Base-by-base conservation (phyloP, 2,329 filamentous ascomycete species). In the Phaeoacremonium minimum region DNA sequence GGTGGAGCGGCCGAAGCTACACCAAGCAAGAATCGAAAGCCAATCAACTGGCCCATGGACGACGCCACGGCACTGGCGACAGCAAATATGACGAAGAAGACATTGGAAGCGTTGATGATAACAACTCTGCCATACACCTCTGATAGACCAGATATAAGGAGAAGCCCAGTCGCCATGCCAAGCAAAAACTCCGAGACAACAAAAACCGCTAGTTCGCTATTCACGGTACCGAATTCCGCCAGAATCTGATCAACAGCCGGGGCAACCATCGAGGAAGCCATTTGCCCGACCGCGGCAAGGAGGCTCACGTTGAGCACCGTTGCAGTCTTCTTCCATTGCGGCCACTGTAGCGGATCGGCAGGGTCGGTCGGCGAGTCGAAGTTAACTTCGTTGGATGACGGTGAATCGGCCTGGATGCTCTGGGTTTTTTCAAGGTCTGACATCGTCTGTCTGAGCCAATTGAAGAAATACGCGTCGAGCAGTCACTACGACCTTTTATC, bases 261-360 rank as follows among this genome's bases (percentile, higher is more conserved):
- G 6, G 47, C 47, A 8, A 43, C 44, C 29, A 48, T 47, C 6
- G 47, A 46, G 2, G 47, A 42, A n/a, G 41, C 46, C 9, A 50
- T 37, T 16, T 37, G 35, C 15, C 35, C 35, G 2, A 15, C 19
- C 6, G 35, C 35, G 6, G 35, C 32, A 17, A 37, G 35, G 14
- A 37, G 35, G n/a, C 29, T 15, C 13, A 37, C 29, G 35, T 37
- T 37, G 18, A 37, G 18, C 15, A 37, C 35, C 14, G 32, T 32
- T 13, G 30, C 18, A 9, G 28, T 9, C 13, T 37, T 37, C 30
- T 37, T 37, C 8, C 15, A 20, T 3, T 8, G 18, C 4, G 29
- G 3, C 35, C 35, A 37, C 7, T 32, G 35, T 7, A 37, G n/a
- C n/a, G n/a, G n/a, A n/a, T n/a, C n/a, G n/a, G n/a, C n/a, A n/a